phyloP scores from a whole-genome alignment of 257 asterid species.

The Solanum chmielewskii region DNA sequence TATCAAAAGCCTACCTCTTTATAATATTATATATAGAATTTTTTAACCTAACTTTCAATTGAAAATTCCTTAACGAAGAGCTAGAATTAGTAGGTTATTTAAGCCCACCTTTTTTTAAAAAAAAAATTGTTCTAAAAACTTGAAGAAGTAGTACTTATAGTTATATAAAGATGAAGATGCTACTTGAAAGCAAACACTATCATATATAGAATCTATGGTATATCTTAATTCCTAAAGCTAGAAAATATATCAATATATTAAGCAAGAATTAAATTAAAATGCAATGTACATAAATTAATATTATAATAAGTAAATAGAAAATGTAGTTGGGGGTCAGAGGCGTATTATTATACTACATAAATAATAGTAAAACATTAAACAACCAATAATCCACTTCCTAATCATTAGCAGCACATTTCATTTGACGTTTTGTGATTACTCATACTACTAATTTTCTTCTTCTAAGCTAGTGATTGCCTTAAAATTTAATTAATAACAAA shows the following conservation, averaged over 20 bases:
- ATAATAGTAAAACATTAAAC: background rate
- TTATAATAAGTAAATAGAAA: background rate
- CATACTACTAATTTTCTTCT: background rate
- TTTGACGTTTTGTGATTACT: background rate
- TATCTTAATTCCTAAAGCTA: background rate
- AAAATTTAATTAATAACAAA: background rate
- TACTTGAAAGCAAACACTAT: background rate
- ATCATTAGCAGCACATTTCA: background rate
- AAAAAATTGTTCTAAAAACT: background rate
- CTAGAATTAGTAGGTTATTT: background rate
- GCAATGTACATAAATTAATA: background rate
- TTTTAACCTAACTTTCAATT: background rate
- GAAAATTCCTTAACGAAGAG: too few species aligned
- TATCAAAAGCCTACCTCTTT: background rate
- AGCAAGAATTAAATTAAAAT: background rate
- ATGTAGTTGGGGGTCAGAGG: background rate
- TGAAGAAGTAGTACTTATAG: background rate
- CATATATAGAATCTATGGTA: background rate
- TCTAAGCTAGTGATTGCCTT: background rate
- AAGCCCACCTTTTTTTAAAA: background rate
- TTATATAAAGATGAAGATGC: background rate
- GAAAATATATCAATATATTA: background rate
- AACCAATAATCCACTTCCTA: background rate
- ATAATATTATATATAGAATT: background rate
- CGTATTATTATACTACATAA: background rate